These are phyloP conservation scores for Acephala macrosclerotiorum DNA, from an alignment of 2,329 filamentous ascomycete species.

Conservation along the genomic window DNA sequence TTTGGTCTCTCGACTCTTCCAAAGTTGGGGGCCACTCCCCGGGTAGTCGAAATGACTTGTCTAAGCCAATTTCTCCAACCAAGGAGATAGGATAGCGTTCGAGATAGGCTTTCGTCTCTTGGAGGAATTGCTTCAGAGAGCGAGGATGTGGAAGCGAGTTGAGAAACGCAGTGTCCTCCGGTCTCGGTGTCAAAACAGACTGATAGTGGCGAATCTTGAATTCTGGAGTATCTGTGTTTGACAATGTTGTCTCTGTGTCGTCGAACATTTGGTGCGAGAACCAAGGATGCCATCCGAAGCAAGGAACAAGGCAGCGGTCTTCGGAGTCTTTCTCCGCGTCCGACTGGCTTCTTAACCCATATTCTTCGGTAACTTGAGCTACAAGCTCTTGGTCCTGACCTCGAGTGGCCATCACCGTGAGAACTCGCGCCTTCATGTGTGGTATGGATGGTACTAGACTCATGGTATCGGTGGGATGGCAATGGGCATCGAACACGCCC, in stretches of 20 bases:
- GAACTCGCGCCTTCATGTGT: conserved; percentile 67
- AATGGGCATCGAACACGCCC: conserved; percentile 80
- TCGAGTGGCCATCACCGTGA: conserved; percentile 82
- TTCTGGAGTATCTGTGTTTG: conserved; percentile 30
- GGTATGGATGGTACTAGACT: conserved; percentile 63
- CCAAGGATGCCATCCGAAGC: conserved; percentile 92
- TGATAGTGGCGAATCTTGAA: conserved; percentile 67
- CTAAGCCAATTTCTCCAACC: conserved; percentile 80
- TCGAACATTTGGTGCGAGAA: conserved; percentile 81
- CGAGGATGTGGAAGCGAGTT: conserved; percentile 64
- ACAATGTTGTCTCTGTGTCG: conserved; percentile 50
- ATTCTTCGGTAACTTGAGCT: conserved; percentile 61
- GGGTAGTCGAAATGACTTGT: conserved; percentile 79
- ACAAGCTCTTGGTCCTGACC: conserved; percentile 79
- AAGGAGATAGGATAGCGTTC: conserved; percentile 67
- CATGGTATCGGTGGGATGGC: conserved; percentile 84
- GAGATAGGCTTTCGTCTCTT: conserved; percentile 62
- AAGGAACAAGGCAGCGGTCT: conserved; percentile 63
- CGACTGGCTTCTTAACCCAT: conserved; percentile 52
- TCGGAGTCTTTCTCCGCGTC: conserved; percentile 39
- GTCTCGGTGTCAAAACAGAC: conserved; percentile 65
- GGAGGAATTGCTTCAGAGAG: conserved; percentile 64
- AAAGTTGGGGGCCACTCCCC: conserved; percentile 56
- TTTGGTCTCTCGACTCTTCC: conserved; percentile 51
- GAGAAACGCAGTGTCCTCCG: conserved; percentile 54